Conservation (phyloP, 352 stramenopile species). For the Phytophthora pistaciae region DNA sequence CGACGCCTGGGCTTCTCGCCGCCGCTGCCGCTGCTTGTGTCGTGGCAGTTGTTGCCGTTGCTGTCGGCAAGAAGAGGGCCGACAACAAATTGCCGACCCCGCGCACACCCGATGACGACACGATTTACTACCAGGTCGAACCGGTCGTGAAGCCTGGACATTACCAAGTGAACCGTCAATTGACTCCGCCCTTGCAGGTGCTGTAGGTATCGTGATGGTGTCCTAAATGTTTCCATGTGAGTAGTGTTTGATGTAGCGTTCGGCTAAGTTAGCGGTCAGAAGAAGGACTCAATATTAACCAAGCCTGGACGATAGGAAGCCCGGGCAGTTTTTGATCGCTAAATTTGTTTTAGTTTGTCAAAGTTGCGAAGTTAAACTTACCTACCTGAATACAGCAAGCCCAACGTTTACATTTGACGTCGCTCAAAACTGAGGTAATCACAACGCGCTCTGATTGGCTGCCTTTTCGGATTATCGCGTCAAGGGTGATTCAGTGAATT, state of each 20-base stretch:
- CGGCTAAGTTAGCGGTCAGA: background rate
- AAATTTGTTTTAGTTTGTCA: too few relatives aligned
- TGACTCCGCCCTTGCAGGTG: slow-evolving; percentile 12
- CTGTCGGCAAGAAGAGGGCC: slow-evolving; percentile 18
- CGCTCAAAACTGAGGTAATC: too few relatives aligned
- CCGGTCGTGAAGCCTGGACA: slow-evolving; percentile 9
- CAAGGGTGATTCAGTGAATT: too few relatives aligned
- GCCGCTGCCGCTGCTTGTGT: slow-evolving; percentile 20
- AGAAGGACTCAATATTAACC: slow-evolving; percentile 1
- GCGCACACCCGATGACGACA: slow-evolving; percentile 23
- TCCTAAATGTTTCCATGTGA: background rate
- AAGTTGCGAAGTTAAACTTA: too few relatives aligned
- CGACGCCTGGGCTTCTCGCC: slow-evolving; percentile 12
- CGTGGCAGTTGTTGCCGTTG: slow-evolving; percentile 18
- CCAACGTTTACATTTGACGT: too few relatives aligned
- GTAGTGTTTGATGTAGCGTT: slow-evolving; percentile 1
- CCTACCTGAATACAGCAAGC: too few relatives aligned
- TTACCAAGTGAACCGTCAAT: slow-evolving; percentile 25
- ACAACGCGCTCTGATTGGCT: too few relatives aligned
- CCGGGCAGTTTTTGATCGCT: background rate
- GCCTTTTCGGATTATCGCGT: too few relatives aligned
- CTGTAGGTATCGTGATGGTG: background rate
- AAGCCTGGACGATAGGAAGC: slow-evolving; percentile 10
- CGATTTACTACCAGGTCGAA: slow-evolving; percentile 30
- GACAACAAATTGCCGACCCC: slow-evolving; percentile 8